These are phyloP conservation scores for Kingdonia uniflora DNA, from an alignment of 164 flowering plant genomes.

Conservation along the genomic window DNA sequence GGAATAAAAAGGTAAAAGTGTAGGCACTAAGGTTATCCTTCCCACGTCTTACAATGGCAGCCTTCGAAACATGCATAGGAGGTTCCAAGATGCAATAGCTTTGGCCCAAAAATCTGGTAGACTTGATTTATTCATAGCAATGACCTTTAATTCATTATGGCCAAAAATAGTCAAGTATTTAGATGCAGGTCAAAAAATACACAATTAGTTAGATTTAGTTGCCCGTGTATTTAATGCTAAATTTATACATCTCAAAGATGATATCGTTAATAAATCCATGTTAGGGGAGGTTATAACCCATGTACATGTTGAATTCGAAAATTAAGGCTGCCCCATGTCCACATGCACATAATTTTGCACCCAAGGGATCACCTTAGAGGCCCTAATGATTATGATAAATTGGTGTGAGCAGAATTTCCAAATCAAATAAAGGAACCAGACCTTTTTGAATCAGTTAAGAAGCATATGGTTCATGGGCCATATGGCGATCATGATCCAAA, in stretches of 20 bases:
- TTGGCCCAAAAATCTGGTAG: constrained; percentile 13
- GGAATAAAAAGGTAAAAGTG: no score
- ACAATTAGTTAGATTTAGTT: constrained; percentile 15
- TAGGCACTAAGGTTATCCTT: not conserved
- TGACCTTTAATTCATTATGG: constrained; percentile 18
- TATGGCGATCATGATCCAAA: constrained; percentile 6
- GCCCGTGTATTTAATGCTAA: constrained; percentile 14
- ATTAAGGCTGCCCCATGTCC: constrained; percentile 14
- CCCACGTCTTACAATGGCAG: constrained; percentile 14
- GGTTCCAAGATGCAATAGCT: constrained; percentile 14
- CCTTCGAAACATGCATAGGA: constrained; percentile 8
- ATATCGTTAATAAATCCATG: constrained; percentile 1
- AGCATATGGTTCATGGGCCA: constrained; percentile 21
- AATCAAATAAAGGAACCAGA: not conserved
- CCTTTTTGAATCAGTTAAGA: not conserved
- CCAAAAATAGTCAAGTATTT: constrained; percentile 6
- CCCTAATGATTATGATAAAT: constrained; percentile 4
- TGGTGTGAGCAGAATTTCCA: constrained; percentile 10
- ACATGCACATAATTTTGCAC: constrained; percentile 10
- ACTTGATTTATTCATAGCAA: constrained; percentile 11
- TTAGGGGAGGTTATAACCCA: constrained; percentile 9
- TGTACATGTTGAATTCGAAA: constrained; percentile 17
- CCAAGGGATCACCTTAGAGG: not conserved
- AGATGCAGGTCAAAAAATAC: not conserved
- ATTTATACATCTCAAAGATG: constrained; percentile 5